Base-by-base conservation (phyloP, 2,329 filamentous ascomycete species). In the Microcyclosporella mali region DNA sequence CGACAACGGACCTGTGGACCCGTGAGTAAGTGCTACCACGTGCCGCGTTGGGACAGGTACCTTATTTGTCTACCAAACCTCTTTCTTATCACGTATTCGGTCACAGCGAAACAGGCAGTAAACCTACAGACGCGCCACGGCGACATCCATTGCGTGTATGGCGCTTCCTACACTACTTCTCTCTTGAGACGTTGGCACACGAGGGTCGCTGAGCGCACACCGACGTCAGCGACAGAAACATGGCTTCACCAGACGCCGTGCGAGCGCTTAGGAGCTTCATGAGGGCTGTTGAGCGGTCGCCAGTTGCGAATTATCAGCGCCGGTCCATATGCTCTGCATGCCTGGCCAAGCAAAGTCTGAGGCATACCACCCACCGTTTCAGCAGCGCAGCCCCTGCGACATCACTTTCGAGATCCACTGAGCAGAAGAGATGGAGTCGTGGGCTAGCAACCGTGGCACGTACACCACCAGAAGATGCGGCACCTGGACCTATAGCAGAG, bases 401-500 rank as follows among this genome's bases (percentile, higher is more conserved):
- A 3, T 11, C 16, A 18, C 10, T 3, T 6, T 18, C 10, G 15
- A 6, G 14, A 16, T 4, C 37, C 18, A 14, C 10, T 14, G 8
- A 21, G 18, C 14, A n/a, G 27, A 14, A 10, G 32, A 32, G 25
- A 34, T 21, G 33, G 39, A 29, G 11, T n/a, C 33, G 33, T 6
- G 33, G 14, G 16, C 16, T 34, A 6, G 16, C 33, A 11, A 17
- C 33, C 3, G 21, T 36, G 4, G 29, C 19, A 21, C 36, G 27
- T 3, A 31, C 33, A 37, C 21, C 18, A 35, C 38, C 14, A 37
- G 33, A 33, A 28, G 19, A 10, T 25, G 18, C 7, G 18, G 37
- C 46, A n/a, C 42, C 41, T 25, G 89, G 89, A 0, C 92, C 92
- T 2, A 75, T 97, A 59, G 77, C 81, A 51, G 90, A 97, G 66